Base-by-base conservation (phyloP, 139 green algal species). In the Chlorella sp. region DNA sequence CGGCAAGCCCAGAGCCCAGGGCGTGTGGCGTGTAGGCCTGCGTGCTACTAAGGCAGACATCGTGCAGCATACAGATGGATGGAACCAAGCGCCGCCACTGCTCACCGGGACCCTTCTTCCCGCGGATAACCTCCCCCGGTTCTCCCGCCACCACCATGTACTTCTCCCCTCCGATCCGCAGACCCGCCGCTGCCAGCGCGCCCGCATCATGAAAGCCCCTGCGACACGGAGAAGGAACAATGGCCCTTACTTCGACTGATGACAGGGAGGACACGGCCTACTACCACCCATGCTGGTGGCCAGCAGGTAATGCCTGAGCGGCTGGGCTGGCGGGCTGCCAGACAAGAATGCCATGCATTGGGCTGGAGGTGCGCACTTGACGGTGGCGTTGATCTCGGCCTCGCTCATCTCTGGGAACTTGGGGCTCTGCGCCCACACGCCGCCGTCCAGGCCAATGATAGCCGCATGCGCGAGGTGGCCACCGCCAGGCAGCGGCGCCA, bases 371-470 rank as follows among this genome's bases (percentile, higher is more conserved):
- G 31, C 71, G 12, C 29, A 62, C 61, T 43, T 64, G 46, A 92
- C 80, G 12, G 92, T 67, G 31, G 73, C 76, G 1, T 74, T 48
- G 17, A 80, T 69, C 63, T 95, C 82, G 12, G 89, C 86, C 2
- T 71, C 62, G 5, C 64, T 86, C 5, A 93, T 59, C 1, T 71
- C 76, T 12, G 90, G 90, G 61, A 95, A 95, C 15, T 50, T 55
- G 8, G 61, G 38, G 62, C 72, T 85, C 43, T 88, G 67, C 8
- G 90, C 90, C 91, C 90, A 95, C 0, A 93, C 70, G 46, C 87
- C 91, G 21, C 91, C 91, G 69, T 94, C 90, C 36, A 89, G 85
- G 27, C 91, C 88, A 23, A 90, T 67, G 50, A 95, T 94, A 6
- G 91, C 91, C 51, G 88, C 88, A 27, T 79, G 71, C 1, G 67